Base-by-base conservation (phyloP, 192 early-diverging fungal species). In the Phlyctochytrium arcticum region DNA sequence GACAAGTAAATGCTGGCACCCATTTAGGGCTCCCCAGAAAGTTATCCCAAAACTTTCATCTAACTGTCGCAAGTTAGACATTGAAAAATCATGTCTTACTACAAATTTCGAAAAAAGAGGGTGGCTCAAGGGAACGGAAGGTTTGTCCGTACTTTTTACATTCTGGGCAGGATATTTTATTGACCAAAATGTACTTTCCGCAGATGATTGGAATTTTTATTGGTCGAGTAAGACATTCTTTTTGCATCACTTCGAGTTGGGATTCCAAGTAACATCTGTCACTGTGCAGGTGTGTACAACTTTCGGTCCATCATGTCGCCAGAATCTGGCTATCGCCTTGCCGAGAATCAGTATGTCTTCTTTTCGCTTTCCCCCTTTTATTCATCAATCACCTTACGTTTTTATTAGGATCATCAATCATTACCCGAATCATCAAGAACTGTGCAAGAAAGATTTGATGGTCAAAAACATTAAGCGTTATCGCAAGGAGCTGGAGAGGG, bases 121-220 rank as follows among this genome's bases (percentile, higher is more conserved):
- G 37, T 84, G 82, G 82, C 62, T 64, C 50, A 53, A 70, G 37
- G 82, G 82, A 15, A 70, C 66, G 12, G 82, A 82, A 63, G 75
- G 75, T 77, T 49, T 15, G 1, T 12, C 0, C 15, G 0, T 33
- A 27, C 21, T 27, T 23, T 4, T 27, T 6, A 36, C 32, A 21
- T 32, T 21, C 21, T 31, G 5, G 32, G 5, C 3, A 7, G 12
- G 30, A 10, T 35, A 19, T 0, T 27, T 67, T 68, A 19, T 0
- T 64, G 19, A 0, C 21, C 23, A 39, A 42, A 26, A 4, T 33
- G 34, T 36, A 48, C 5, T 26, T 60, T 49, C 7, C 29, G 5
- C 46, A 70, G 80, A 84, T 42, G 82, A 84, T 48, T 84, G 82
- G 82, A 83, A 84, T 69, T 84, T 84, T 64, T 84, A 83, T 50